phyloP scores from a whole-genome alignment of 2,329 filamentous ascomycete genomes.

The Beauveria brongniartii region DNA sequence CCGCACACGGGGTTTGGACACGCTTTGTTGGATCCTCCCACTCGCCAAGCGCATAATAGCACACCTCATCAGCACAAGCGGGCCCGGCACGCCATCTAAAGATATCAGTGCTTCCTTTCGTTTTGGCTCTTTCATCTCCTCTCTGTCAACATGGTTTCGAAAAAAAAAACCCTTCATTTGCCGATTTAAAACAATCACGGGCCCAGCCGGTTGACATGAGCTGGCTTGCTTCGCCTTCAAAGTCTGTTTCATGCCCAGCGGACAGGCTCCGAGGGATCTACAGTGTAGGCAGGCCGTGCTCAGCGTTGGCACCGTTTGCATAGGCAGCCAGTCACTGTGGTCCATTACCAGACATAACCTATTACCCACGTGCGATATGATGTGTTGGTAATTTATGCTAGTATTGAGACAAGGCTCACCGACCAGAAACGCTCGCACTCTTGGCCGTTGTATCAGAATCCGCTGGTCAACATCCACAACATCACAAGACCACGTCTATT shows the following conservation, averaged over 20 bases:
- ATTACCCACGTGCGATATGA: no score
- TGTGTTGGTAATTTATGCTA: no score
- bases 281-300: not conserved
- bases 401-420: no score
- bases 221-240: not conserved
- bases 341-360: no score
- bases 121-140: not conserved
- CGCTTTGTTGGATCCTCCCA: not conserved
- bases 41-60: not conserved
- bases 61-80: not conserved
- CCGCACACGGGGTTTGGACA: not conserved
- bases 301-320: not conserved
- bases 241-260: not conserved
- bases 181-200: not conserved
- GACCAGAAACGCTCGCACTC: not conserved
- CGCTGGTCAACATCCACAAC: not conserved
- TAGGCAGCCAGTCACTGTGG: no score
- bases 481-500: not conserved
- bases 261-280: not conserved
- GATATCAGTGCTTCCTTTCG: not conserved
- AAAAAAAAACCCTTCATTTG: not conserved
- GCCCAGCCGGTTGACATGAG: not conserved
- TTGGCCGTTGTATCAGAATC: not conserved
- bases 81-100: not conserved
- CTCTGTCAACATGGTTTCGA: not conserved